Conservation (phyloP, 129 eudicot genomes). For the Centrapalus pauciflorus region DNA sequence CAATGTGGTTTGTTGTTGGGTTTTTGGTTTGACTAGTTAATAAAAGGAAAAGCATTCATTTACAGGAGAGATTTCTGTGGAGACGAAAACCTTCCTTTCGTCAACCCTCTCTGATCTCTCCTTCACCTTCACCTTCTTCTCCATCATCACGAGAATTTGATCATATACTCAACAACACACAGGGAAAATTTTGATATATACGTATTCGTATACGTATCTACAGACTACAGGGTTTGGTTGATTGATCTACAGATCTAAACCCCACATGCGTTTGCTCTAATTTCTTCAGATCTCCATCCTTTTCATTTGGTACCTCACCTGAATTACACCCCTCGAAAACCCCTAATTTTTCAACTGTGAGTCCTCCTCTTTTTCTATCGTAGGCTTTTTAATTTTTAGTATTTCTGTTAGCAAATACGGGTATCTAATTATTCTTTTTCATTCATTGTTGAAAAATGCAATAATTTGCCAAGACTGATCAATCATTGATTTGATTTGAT, state of each 20-base stretch:
- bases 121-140: background rate
- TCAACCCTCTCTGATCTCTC: constrained; percentile 10
- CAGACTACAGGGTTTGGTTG: constrained; percentile 11
- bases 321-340: constrained; percentile 6
- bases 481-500: constrained; percentile 7
- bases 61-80: constrained; percentile 3
- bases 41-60: background rate
- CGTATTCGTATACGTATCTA: background rate
- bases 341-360: constrained; percentile 35
- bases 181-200: background rate
- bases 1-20: no score
- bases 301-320: constrained; percentile 38
- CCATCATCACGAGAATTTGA: constrained; percentile 18
- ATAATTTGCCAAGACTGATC: no score
- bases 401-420: background rate
- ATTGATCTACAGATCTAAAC: constrained; percentile 65
- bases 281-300: constrained; percentile 52
- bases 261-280: constrained; percentile 28
- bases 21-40: background rate
- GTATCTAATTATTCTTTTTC: no score
- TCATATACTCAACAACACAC: constrained; percentile 11
- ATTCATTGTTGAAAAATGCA: no score
- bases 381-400: background rate
- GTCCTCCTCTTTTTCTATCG: constrained; percentile 4
- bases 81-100: constrained; percentile 3